Base-by-base conservation (phyloP, 2,329 filamentous ascomycete genomes). In the Tolypocladium amazonense region DNA sequence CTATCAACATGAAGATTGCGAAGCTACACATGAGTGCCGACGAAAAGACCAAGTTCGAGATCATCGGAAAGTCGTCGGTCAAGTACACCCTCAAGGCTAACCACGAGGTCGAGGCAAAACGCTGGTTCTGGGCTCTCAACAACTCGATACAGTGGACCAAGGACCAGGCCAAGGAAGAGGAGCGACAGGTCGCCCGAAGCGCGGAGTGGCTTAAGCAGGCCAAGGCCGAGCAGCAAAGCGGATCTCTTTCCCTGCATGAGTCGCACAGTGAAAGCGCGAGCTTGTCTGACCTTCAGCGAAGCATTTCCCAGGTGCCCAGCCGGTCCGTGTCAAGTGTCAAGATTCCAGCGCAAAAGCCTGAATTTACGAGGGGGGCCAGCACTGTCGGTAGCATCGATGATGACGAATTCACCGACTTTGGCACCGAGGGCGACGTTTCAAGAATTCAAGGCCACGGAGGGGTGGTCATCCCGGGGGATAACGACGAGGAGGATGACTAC, bases 71-170 rank as follows among this genome's bases (percentile, higher is more conserved):
- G 75, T 97, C 93, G 1, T 97, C 93, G 0, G 94, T 99, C 72
- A 99, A 97, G 75, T 99, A 99, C 72, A 93, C 95, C 56, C 81
- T 99, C 58, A 97, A 96, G 73, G 94, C 94, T 0, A 99, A 99
- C 69, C 94, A 99, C 74, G 89, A 97, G 70, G 93, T 97, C 35
- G 94, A 99, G 73, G 93, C 94, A 7, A 99, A 99, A 75, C 85
- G 94, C 59, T 99, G 94, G 94, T 99, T 95, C 74, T 99, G 94
- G 94, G 90, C 94, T 0, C 79, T 99, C 63, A 99, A 99, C 76
- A 99, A 99, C 72, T 93, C 94, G 7, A 99, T 99, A 56, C 94
- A 97, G 71, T 97, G 91, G 89, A 88, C 91, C 63, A 99, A 99
- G 73, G 94, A 99, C 69, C 94, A 97, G 75, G 92, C 91, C 9